Evolutionary conservation across 306 rosid species (phyloP).

Genomic region (Casuarina cunninghamiana): DNA sequence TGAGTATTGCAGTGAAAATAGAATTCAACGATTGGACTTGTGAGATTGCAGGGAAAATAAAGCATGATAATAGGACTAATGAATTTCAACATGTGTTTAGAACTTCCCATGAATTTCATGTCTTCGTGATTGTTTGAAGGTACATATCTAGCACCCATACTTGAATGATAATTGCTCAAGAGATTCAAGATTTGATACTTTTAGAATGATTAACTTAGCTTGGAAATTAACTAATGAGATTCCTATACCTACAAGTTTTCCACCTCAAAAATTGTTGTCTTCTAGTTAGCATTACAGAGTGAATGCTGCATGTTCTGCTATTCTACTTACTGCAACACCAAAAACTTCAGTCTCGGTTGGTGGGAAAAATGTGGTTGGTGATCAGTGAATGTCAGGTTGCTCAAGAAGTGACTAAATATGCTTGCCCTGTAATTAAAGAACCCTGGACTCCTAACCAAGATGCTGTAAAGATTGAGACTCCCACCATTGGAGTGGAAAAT

Average conservation of each 20-base stretch:
- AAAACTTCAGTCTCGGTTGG: constrained; percentile 23
- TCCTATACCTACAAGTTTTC: neutral
- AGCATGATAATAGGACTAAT: neutral
- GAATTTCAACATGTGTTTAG: neutral
- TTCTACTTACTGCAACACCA: constrained; percentile 16
- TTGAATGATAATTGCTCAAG: neutral
- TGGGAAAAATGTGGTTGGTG: constrained; percentile 37
- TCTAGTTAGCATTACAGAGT: neutral
- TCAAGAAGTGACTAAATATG: constrained; percentile 42
- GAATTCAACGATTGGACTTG: neutral
- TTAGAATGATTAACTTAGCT: neutral
- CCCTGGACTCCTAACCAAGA: constrained; percentile 42
- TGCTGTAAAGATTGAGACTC: constrained; percentile 44
- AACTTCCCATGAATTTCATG: neutral
- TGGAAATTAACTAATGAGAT: neutral
- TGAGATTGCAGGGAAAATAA: neutral
- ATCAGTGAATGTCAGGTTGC: constrained; percentile 44
- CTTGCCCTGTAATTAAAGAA: constrained; percentile 39
- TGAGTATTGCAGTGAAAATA: neutral
- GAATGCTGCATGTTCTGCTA: neutral
- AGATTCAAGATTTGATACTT: neutral
- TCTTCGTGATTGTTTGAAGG: neutral
- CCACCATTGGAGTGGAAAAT: constrained; percentile 46
- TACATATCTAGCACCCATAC: neutral
- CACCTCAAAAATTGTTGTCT: neutral